Percentiles rank a stretch among this genome's conserved stretches.
These are phyloP conservation scores for Zea luxurians DNA, from an alignment of 176 grass and related monocot species.

Conservation along the genomic window DNA sequence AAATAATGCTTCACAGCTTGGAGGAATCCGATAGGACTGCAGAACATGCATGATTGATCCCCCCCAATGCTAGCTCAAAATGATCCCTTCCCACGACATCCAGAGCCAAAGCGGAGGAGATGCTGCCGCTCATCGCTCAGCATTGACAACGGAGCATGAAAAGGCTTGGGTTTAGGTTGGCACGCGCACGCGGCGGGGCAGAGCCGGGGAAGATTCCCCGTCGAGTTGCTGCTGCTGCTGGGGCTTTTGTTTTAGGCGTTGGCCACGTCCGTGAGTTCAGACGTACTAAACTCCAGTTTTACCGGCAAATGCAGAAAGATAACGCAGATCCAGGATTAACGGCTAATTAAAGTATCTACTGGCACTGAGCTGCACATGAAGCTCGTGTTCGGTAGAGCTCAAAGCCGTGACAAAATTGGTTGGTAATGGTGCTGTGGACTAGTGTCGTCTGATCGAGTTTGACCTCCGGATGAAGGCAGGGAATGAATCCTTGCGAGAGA, in stretches of 20 bases:
- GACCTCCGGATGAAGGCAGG: not conserved
- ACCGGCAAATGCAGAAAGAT: constrained; percentile 24
- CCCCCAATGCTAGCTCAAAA: not conserved
- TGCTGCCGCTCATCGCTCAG: constrained; percentile 1
- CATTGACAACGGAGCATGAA: not conserved
- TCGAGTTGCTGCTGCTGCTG: constrained; percentile 2
- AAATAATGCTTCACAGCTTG: constrained; percentile 45
- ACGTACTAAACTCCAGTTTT: not conserved
- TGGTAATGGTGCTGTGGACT: not conserved
- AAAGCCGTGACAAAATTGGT: constrained; percentile 30
- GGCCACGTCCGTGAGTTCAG: constrained; percentile 2
- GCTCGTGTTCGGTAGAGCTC: constrained; percentile 45
- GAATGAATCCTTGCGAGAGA: not conserved
- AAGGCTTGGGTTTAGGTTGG: not conserved
- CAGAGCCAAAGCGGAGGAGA: not conserved
- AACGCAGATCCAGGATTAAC: constrained; percentile 26
- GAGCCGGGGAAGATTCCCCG: constrained; percentile 25
- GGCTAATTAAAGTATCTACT: constrained; percentile 2
- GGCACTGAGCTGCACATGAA: constrained; percentile 34
- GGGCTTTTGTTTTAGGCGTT: not conserved
- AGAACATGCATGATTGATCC: constrained; percentile 33
- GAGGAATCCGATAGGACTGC: constrained; percentile 27
- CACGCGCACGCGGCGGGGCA: too few species aligned
- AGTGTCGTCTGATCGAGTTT: constrained; percentile 14
- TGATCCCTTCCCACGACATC: not conserved